Conservation (phyloP, 495 filamentous ascomycete species). For the Podospora appendiculata region DNA sequence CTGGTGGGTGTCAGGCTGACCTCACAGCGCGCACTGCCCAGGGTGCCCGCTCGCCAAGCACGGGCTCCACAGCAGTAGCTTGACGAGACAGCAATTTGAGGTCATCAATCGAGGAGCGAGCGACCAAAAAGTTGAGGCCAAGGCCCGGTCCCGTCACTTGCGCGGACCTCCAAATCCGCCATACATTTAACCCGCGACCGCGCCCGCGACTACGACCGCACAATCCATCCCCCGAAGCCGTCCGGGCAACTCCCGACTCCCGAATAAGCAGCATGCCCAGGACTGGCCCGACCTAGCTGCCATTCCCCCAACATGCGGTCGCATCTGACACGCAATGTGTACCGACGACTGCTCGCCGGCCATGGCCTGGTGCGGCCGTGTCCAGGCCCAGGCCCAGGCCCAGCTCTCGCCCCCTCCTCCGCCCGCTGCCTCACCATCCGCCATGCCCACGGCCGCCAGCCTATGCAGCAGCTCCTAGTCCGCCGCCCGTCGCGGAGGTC, state of each 20-base stretch:
- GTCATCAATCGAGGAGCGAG: conserved; percentile 12
- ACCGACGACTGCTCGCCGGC: conserved; percentile 60
- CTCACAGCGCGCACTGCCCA: no score
- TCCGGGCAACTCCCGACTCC: conserved; percentile 9
- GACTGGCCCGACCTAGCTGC: conserved; percentile 11
- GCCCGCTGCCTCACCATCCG: conserved; percentile 6
- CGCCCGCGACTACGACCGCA: no score
- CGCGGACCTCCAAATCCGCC: no score
- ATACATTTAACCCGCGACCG: no score
- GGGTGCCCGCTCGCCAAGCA: no score
- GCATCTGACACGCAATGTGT: conserved; percentile 68
- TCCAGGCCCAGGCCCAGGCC: conserved; percentile 7
- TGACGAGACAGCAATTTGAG: conserved; percentile 8
- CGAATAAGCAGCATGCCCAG: conserved; percentile 13
- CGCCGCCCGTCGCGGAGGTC: conserved; percentile 34
- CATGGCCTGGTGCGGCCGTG: conserved; percentile 42
- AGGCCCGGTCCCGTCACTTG: no score
- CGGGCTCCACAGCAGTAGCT: neutral
- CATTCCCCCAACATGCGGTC: conserved; percentile 62
- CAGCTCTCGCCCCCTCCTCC: conserved; percentile 3
- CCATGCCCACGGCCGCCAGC: conserved; percentile 9
- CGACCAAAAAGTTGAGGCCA: neutral
- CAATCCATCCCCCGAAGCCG: conserved; percentile 5
- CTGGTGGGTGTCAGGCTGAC: no score
- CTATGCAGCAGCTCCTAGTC: conserved; percentile 19